Conservation (phyloP, 1,139 yeast species). For the Yarrowia galli region DNA sequence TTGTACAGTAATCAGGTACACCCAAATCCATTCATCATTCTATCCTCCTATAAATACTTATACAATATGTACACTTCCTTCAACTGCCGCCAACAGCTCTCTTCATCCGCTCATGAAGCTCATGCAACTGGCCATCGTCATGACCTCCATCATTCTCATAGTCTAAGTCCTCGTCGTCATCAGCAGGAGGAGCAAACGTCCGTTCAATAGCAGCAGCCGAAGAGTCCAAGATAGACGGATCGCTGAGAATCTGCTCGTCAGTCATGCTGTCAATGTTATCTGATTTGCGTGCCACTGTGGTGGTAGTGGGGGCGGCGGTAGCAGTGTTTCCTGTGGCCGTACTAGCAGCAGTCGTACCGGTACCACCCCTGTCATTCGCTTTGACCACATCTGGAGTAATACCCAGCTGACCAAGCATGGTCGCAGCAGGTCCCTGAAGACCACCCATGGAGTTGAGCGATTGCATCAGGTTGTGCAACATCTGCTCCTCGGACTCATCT, state of each 20-base stretch:
- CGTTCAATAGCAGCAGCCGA: constrained; percentile 6
- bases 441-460: constrained; percentile 50
- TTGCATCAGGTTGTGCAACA: constrained; percentile 46
- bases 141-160: constrained; percentile 13
- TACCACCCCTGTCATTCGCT: neutral
- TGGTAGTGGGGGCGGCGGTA: no score
- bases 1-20: no score
- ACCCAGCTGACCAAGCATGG: constrained; percentile 49
- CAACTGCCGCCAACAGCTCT: neutral
- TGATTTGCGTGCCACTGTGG: neutral
- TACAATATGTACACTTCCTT: neutral
- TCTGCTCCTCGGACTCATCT: constrained; percentile 46
- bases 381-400: constrained; percentile 15
- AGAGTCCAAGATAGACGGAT: constrained; percentile 2
- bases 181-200: constrained; percentile 34
- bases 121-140: constrained; percentile 17
- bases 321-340: neutral
- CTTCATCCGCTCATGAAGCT: constrained; percentile 16
- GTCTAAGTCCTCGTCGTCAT: constrained; percentile 28
- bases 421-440: constrained; percentile 52
- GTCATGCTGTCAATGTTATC: constrained; percentile 6
- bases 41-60: neutral
- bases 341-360: neutral
- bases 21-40: neutral
- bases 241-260: constrained; percentile 30